phyloP scores from a whole-genome alignment of 1,284 basidiomycete genomes.

The Spongispora temasekensis region DNA sequence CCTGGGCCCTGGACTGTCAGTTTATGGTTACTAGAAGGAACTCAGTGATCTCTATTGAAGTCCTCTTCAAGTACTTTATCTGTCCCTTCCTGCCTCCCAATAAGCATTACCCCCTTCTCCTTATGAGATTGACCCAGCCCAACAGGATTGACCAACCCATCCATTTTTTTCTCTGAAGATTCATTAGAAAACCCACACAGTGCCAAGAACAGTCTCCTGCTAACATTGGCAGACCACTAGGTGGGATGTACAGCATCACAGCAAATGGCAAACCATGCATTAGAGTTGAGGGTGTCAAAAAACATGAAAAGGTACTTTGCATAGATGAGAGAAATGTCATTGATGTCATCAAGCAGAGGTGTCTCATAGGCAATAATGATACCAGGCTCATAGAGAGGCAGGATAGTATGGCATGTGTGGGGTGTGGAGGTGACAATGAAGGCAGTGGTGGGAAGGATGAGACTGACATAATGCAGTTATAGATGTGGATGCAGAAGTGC shows the following conservation, averaged over 20 bases:
- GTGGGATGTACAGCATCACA: conserved; percentile 57
- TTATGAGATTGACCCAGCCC: no score
- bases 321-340: conserved; percentile 3
- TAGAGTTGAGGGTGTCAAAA: conserved; percentile 21
- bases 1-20: no score
- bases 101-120: no score
- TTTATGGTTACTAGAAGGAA: no score
- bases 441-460: not conserved
- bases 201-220: conserved; percentile 60
- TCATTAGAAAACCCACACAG: conserved; percentile 47
- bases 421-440: conserved; percentile 4
- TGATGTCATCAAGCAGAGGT: conserved; percentile 10
- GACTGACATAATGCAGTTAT: not conserved
- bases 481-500: not conserved
- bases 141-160: no score
- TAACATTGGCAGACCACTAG: conserved; percentile 81
- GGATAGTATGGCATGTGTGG: conserved; percentile 25
- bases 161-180: conserved; percentile 34
- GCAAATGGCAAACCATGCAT: conserved; percentile 60
- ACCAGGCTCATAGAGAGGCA: conserved; percentile 31
- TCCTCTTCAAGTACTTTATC: no score
- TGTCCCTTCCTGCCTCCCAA: no score
- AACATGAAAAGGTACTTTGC: conserved; percentile 1
- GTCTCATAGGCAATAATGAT: conserved; percentile 25
- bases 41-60: no score